phyloP scores from a whole-genome alignment of 148 eudicot genomes.

The Rhododendron vialii region DNA sequence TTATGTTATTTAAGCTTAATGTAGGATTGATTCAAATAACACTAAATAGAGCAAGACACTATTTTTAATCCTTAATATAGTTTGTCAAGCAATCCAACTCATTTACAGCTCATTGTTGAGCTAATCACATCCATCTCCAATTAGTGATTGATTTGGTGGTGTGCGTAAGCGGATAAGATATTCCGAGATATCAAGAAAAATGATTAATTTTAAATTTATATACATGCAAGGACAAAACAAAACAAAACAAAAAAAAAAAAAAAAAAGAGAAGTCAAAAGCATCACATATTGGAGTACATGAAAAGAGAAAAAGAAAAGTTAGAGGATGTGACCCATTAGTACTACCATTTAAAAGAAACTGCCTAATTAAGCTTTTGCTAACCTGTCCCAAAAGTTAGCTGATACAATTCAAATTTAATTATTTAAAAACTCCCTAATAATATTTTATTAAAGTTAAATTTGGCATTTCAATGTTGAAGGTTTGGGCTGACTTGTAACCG shows the following conservation, averaged over 20 bases:
- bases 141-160: background rate
- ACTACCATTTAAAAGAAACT: background rate
- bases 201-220: background rate
- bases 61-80: background rate
- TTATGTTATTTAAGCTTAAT: background rate
- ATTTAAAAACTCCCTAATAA: background rate
- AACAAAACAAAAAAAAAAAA: no score
- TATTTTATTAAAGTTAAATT: background rate
- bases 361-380: background rate
- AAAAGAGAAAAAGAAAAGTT: no score
- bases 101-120: background rate
- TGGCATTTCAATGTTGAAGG: background rate
- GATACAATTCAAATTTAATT: background rate
- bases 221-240: background rate
- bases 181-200: background rate
- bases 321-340: background rate
- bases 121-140: background rate
- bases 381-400: background rate
- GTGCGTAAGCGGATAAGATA: background rate
- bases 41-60: background rate
- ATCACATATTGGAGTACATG: background rate
- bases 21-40: background rate
- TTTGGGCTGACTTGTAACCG: background rate
- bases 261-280: background rate
- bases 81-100: background rate